phyloP scores from a whole-genome alignment of 2,329 filamentous ascomycete species.

The Stemphylium beticola region DNA sequence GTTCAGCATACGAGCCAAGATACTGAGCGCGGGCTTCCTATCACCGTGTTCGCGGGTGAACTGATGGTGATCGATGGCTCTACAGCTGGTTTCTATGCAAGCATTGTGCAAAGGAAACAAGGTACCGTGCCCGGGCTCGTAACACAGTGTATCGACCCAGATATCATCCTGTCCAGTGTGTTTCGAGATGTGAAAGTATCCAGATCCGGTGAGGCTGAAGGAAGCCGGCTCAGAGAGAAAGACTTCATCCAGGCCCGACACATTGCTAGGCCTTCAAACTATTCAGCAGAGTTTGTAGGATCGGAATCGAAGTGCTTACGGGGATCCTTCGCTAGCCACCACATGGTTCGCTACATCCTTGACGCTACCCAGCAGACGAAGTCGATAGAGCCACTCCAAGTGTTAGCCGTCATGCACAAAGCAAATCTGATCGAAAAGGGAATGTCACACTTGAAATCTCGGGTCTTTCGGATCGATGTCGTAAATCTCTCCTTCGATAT shows the following conservation, averaged over 20 bases:
- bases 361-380: constrained; percentile 26
- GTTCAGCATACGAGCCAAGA: constrained; percentile 21
- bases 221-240: constrained; percentile 29
- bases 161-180: constrained; percentile 13
- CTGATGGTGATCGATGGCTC: constrained; percentile 18
- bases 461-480: constrained; percentile 26
- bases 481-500: constrained; percentile 29
- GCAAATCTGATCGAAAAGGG: too few relatives aligned
- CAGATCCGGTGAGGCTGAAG: constrained; percentile 18
- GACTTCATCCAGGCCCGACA: constrained; percentile 9
- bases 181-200: constrained; percentile 24
- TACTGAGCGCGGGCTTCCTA: constrained; percentile 8
- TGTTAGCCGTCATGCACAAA: neutral
- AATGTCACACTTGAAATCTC: constrained; percentile 23
- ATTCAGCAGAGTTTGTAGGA: neutral
- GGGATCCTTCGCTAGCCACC: constrained; percentile 13
- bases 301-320: constrained; percentile 1
- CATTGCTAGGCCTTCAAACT: constrained; percentile 10
- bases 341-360: constrained; percentile 15
- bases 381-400: constrained; percentile 32
- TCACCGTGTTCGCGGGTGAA: neutral
- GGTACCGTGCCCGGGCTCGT: constrained; percentile 15
- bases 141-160: constrained; percentile 22
- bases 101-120: constrained; percentile 35
- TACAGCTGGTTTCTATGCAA: constrained; percentile 30